Base-by-base conservation (phyloP, 306 rosid genomes). In the Trifolium pratense region DNA sequence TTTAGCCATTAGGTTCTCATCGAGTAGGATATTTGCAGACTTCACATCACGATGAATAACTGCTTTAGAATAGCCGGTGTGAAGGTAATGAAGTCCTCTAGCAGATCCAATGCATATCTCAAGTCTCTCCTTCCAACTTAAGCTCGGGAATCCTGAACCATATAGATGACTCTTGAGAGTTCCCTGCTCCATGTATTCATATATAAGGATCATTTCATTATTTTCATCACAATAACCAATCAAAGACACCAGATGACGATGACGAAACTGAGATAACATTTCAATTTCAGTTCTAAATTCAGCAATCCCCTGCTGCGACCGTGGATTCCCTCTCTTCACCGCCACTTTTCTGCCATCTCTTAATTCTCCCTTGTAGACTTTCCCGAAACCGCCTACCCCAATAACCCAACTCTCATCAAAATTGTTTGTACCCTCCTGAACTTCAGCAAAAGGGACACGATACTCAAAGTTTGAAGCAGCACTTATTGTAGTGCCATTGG, bases 31-130 rank as follows among this genome's bases (percentile, higher is more conserved):
- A 63, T 89, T 92, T 5, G 98, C 98, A 11, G 98, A 89, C 78
- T 92, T 92, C 68, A 90, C 98, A 3, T 92, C 96, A 0, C 98
- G 97, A 72, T 92, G 96, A 77, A 92, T 92, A 71, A 92, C 90
- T 6, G 96, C 97, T 82, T 89, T 92, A 53, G 95, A 90, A 79
- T 90, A 84, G 73, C 98, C 91, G 5, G 97, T 92, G 81, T 90
- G 98, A 78, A 92, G 97, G 88, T 92, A 90, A 77, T 92, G 98
- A 17, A 92, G 96, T 61, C 98, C 98, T 79, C 96, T 79, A 18
- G 98, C 98, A 7, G 98, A n/a, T 71, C 98, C 98, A 65, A 92
- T 86, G 87, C 98, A 92, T 40, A 87, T 79, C 58, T 92, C 93
- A 46, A 92, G 95, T 74, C 98, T 88, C 78, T 87, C 78, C 85